A percentile compares a stretch with the other conserved stretches of the same genome.
Evolutionary conservation across 352 stramenopile species (phyloP).

Genomic region (Globisporangium rhizosaccharum): DNA sequence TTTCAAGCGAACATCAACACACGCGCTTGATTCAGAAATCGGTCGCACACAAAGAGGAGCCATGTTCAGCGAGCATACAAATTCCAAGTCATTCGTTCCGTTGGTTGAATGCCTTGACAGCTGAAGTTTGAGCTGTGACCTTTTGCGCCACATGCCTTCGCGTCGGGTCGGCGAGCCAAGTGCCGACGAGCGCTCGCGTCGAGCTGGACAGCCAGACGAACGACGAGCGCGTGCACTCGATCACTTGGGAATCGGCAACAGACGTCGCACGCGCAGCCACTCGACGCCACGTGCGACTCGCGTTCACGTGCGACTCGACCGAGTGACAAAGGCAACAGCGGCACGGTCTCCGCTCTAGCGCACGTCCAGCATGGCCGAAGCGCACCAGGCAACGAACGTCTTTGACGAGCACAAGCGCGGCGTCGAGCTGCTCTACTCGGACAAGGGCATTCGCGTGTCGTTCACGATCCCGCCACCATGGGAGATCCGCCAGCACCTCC

Average conservation of each 20-base stretch:
- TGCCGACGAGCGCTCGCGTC: not conserved
- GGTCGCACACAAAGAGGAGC: too few relatives aligned
- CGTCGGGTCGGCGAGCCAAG: too few relatives aligned
- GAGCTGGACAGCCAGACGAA: not conserved
- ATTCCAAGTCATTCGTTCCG: too few relatives aligned
- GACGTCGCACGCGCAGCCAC: constrained; percentile 3
- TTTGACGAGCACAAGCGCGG: constrained; percentile 85
- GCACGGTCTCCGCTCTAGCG: not conserved
- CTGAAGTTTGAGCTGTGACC: too few relatives aligned
- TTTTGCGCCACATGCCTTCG: too few relatives aligned
- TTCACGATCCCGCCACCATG: constrained; percentile 82
- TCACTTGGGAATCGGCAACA: constrained; percentile 12
- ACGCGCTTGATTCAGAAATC: too few relatives aligned
- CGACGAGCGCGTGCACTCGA: not conserved
- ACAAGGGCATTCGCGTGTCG: constrained; percentile 77
- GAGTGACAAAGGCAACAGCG: not conserved
- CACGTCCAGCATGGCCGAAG: constrained; percentile 64
- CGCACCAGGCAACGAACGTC: constrained; percentile 76
- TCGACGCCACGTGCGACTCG: not conserved
- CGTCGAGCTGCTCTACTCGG: constrained; percentile 82
- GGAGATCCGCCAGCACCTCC: constrained; percentile 51
- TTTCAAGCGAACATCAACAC: too few relatives aligned
- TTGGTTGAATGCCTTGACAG: too few relatives aligned
- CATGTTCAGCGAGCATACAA: too few relatives aligned
- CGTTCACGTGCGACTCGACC: not conserved